Evolutionary conservation across 2,329 filamentous ascomycete genomes (phyloP), one percentile per base, ranked within the genome.

Genomic region (Blastomyces gilchristii): DNA sequence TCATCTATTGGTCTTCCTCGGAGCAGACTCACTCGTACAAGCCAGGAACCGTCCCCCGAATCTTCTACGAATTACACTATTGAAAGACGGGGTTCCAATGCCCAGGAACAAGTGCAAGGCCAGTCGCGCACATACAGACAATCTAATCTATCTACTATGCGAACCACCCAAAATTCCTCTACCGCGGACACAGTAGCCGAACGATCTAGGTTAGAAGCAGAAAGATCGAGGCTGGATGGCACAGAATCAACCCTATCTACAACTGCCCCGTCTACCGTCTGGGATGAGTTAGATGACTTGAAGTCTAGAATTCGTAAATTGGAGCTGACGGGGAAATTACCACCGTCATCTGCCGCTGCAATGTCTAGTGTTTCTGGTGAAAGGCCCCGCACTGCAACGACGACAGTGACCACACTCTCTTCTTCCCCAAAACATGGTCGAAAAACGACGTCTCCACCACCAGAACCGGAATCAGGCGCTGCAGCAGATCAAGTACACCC

Each of bases 261-360:
- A 0, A 91, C 88, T 1, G 91, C 90, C 1, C 90, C 92, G 14
- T 95, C 91, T 1, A 97, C 91, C 0, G 90, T 99, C 2, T 99
- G 94, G 94, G 94, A 97, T 72, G 94, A 99, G 75, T 78, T 99
- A 37, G 94, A 97, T 69, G 94, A 97, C 67, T 79, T 99, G 57
- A 97, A 97, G 74, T 94, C 90, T 50, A 86, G 94, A 39, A 96
- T 99, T 69, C 87, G 90, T 69, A 89, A 91, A 65, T 83, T 99
- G 11, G 94, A 97, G 74, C 77, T 95, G 68, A 95, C 90, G 2
- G 92, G 92, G 64, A 96, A 95, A 75, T 79, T 94, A 43, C 91
- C 92, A 0, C 79, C 90, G 0, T 91, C 89, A 1, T 93, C 91
- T 2, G 89, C 87, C 45, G 90, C 90, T 2, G 89, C 90, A 1